A percentile compares a stretch with the other conserved stretches of the same genome.
Conservation (phyloP, 140 eudicot species). For the Cichorium intybus region DNA sequence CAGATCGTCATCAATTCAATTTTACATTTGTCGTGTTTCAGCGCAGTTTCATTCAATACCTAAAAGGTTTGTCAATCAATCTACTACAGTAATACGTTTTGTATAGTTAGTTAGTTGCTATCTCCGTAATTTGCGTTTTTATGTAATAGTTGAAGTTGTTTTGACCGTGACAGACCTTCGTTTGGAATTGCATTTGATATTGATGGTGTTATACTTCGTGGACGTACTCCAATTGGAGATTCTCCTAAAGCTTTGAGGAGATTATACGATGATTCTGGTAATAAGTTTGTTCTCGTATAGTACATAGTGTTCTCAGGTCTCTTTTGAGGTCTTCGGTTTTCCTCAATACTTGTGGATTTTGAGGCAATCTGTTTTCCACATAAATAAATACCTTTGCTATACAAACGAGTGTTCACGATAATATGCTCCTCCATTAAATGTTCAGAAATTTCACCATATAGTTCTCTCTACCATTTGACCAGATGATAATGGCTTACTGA, state of each 20-base stretch:
- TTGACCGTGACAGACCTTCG: constrained; percentile 33
- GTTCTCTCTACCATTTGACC: no score
- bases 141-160: neutral
- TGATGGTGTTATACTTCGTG: constrained; percentile 70
- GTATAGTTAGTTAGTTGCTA: neutral
- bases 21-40: constrained; percentile 19
- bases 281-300: neutral
- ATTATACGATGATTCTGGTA: constrained; percentile 54
- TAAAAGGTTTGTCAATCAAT: constrained; percentile 19
- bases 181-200: constrained; percentile 74
- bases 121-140: neutral
- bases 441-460: neutral
- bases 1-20: constrained; percentile 24
- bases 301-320: neutral
- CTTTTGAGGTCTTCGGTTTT: neutral
- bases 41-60: constrained; percentile 30
- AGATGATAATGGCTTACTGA: neutral
- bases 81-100: neutral
- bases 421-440: neutral
- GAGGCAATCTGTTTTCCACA: neutral
- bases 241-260: constrained; percentile 48
- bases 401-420: no score
- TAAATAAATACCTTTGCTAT: neutral
- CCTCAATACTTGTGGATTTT: neutral
- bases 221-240: constrained; percentile 53